Conservation (phyloP, 192 early-diverging fungal genomes). For the Coemansia furcata region DNA sequence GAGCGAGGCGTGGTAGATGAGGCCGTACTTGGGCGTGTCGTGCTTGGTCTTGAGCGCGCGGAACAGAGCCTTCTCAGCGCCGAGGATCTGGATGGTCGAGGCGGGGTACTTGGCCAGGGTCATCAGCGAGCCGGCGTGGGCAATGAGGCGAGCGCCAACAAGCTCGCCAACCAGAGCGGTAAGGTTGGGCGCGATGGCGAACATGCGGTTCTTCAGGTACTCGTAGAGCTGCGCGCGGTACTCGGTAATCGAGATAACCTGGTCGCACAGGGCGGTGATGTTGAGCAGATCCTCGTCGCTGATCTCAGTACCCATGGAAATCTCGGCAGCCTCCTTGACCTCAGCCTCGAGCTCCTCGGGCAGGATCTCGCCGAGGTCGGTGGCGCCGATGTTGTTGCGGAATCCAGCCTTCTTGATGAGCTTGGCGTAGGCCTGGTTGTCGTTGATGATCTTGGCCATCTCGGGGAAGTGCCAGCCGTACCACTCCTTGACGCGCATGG, state of each 20-base stretch:
- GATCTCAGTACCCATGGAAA: conserved; percentile 99
- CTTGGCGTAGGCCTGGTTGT: conserved; percentile 93
- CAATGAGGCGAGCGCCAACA: conserved; percentile 96
- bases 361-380: conserved; percentile 79
- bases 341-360: conserved; percentile 91
- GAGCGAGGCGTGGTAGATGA: conserved; percentile 96
- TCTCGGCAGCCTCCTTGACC: conserved; percentile 95
- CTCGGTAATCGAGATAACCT: conserved; percentile 93
- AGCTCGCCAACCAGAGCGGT: conserved; percentile 97
- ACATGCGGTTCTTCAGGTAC: conserved; percentile 98
- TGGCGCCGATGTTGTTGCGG: conserved; percentile 75
- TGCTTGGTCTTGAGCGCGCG: conserved; percentile 98
- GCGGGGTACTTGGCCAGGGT: conserved; percentile 98
- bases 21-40: conserved; percentile 97
- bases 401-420: conserved; percentile 88
- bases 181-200: conserved; percentile 83
- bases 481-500: conserved; percentile 98
- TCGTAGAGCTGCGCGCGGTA: conserved; percentile 94
- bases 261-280: conserved; percentile 90
- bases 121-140: conserved; percentile 95
- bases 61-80: conserved; percentile 99
- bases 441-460: conserved; percentile 92
- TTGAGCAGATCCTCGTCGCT: conserved; percentile 96
- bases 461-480: conserved; percentile 99
- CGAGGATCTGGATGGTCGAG: conserved; percentile 97